A percentile compares a stretch with the other conserved stretches of the same genome.
phyloP scores from a whole-genome alignment of 495 filamentous ascomycete species.

The Diplogelasinospora grovesii region DNA sequence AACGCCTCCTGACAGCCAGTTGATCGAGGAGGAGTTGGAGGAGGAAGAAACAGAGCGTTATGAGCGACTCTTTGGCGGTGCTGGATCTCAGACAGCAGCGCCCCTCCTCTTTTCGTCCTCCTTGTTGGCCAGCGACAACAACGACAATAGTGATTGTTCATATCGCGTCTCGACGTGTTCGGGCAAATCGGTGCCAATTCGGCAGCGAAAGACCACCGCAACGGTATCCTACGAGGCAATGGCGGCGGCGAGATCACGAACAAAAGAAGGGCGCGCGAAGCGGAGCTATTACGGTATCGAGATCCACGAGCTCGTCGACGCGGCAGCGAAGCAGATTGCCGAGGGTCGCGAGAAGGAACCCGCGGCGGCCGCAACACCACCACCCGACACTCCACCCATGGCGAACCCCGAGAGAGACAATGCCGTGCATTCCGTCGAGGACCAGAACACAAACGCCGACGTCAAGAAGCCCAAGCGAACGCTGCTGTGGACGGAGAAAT shows the following conservation, averaged over 20 bases:
- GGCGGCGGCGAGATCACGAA: constrained; percentile 61
- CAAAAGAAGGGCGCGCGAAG: constrained; percentile 63
- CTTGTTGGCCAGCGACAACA: neutral
- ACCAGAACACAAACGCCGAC: constrained; percentile 25
- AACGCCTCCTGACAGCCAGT: constrained; percentile 15
- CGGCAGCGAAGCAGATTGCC: constrained; percentile 46
- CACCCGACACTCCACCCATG: too few relatives aligned
- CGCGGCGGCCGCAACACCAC: constrained; percentile 18
- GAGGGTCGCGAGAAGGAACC: constrained; percentile 18
- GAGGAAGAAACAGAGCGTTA: constrained; percentile 22
- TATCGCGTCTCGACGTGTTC: constrained; percentile 57
- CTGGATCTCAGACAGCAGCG: neutral
- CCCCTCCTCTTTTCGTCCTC: constrained; percentile 2
- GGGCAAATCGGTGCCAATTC: constrained; percentile 54
- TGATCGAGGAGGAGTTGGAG: constrained; percentile 9
- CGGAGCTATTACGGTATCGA: constrained; percentile 88
- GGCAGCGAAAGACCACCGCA: constrained; percentile 39
- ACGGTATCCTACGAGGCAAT: constrained; percentile 59
- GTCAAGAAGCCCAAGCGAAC: constrained; percentile 42
- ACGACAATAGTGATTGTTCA: constrained; percentile 17
- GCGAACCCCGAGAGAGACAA: constrained; percentile 21
- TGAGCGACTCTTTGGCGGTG: constrained; percentile 22
- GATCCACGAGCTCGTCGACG: constrained; percentile 73
- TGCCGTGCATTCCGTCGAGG: constrained; percentile 29
- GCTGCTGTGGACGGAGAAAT: constrained; percentile 80